phyloP scores from a whole-genome alignment of 2,329 filamentous ascomycete species.

The Diaporthe vaccinii region DNA sequence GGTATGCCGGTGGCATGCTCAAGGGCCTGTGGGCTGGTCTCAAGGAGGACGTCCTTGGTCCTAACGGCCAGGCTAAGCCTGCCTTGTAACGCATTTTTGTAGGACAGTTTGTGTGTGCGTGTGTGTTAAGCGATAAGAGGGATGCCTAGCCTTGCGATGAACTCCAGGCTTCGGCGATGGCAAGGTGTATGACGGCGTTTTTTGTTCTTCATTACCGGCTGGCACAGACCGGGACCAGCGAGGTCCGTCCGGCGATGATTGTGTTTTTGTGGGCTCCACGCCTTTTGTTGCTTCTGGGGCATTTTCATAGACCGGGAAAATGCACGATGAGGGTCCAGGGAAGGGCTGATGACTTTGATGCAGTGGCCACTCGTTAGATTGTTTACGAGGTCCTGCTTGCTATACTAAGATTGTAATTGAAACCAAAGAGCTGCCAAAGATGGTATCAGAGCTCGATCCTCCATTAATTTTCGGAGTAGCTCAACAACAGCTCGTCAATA shows the following conservation, averaged over 20 bases:
- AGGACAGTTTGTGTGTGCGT: neutral
- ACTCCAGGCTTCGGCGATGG: neutral
- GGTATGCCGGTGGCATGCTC: conserved; percentile 59
- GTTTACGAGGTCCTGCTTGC: conserved; percentile 27
- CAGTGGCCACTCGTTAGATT: conserved; percentile 32
- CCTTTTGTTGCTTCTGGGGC: neutral
- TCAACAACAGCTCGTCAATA: neutral
- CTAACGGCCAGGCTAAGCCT: conserved; percentile 45
- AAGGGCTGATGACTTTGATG: conserved; percentile 31
- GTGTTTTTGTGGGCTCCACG: neutral
- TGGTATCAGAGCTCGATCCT: conserved; percentile 2
- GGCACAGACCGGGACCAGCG: conserved; percentile 21
- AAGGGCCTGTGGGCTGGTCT: conserved; percentile 69
- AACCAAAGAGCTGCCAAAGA: conserved; percentile 1
- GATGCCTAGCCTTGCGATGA: neutral
- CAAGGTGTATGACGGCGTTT: conserved; percentile 35
- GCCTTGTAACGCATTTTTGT: conserved; percentile 38
- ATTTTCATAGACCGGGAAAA: conserved; percentile 16
- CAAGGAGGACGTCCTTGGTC: conserved; percentile 61
- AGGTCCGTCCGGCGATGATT: conserved; percentile 8
- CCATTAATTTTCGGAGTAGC: neutral
- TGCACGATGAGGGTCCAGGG: conserved; percentile 11
- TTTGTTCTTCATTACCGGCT: neutral
- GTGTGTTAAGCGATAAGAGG: neutral
- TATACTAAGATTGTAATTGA: conserved; percentile 37